Conservation (phyloP, 805 yeast genomes). For the Lipomyces yamadae region DNA sequence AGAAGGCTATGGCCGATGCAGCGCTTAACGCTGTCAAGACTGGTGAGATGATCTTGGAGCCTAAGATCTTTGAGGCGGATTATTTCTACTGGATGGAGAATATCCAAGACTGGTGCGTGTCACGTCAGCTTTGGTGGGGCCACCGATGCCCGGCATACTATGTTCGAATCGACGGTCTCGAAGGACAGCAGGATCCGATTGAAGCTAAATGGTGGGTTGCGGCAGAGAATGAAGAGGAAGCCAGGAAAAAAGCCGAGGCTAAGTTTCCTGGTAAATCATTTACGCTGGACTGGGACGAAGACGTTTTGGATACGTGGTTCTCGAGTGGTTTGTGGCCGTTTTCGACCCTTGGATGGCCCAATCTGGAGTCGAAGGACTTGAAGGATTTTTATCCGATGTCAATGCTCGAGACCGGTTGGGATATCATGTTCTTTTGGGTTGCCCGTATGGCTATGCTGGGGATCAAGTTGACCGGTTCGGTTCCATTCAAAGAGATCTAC, state of each 20-base stretch:
- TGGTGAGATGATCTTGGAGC: slow-evolving; percentile 81
- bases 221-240: slow-evolving; percentile 83
- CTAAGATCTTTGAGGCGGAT: slow-evolving; percentile 89
- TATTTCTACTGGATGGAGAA: slow-evolving; percentile 94
- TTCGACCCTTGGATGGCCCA: slow-evolving; percentile 96
- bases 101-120: slow-evolving; percentile 99
- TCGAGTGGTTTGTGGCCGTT: slow-evolving; percentile 98
- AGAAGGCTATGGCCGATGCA: slow-evolving; percentile 81
- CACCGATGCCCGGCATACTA: slow-evolving; percentile 97
- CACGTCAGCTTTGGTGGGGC: slow-evolving; percentile 95
- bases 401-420: slow-evolving; percentile 98
- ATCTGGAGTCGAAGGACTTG: slow-evolving; percentile 65
- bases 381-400: slow-evolving; percentile 85
- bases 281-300: slow-evolving; percentile 92
- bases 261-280: slow-evolving; percentile 73
- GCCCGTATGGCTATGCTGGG: slow-evolving; percentile 94
- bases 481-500: slow-evolving; percentile 95
- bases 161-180: slow-evolving; percentile 74
- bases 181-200: slow-evolving; percentile 57
- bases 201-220: slow-evolving; percentile 88
- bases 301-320: slow-evolving; percentile 98
- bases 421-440: slow-evolving; percentile 98
- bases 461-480: slow-evolving; percentile 82
- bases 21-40: slow-evolving; percentile 84
- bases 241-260: slow-evolving; percentile 74